Evolutionary conservation across 2,329 filamentous ascomycete genomes (phyloP).

Genomic region (Monilinia polystroma): DNA sequence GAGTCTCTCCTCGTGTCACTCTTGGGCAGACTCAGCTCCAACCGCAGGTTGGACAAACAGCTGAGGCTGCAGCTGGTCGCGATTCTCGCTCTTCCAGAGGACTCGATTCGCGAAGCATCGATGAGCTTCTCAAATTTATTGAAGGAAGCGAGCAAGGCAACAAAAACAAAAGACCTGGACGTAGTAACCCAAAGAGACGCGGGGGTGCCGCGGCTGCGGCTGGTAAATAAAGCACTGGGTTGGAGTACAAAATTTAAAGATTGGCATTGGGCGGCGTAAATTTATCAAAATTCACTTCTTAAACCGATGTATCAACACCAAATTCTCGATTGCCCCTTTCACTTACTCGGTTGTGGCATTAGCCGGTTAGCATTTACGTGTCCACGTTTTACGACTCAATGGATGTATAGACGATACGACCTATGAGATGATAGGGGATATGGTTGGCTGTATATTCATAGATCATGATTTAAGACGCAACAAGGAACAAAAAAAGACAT

Average conservation of each 20-base stretch:
- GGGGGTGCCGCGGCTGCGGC: constrained; percentile 38
- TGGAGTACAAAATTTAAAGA: constrained; percentile 14
- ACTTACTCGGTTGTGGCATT: constrained; percentile 4
- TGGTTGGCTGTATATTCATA: constrained; percentile 8
- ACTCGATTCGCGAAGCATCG: constrained; percentile 80
- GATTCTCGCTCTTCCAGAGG: constrained; percentile 37
- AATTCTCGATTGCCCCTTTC: constrained; percentile 10
- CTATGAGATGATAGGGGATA: not conserved
- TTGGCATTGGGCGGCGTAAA: constrained; percentile 23
- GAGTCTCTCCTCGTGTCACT: constrained; percentile 61
- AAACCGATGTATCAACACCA: constrained; percentile 19
- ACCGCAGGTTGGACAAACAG: constrained; percentile 60
- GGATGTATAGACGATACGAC: constrained; percentile 10
- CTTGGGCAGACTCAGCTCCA: constrained; percentile 58
- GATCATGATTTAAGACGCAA: constrained; percentile 12
- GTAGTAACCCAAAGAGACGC: constrained; percentile 57
- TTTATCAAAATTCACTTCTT: constrained; percentile 15
- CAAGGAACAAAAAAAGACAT: constrained; percentile 15
- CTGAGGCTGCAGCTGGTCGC: constrained; percentile 46
- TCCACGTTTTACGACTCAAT: constrained; percentile 12
- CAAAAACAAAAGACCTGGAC: constrained; percentile 52
- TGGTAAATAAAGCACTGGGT: constrained; percentile 19
- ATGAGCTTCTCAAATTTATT: constrained; percentile 92
- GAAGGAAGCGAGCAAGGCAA: constrained; percentile 66
- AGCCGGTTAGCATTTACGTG: constrained; percentile 1